These are phyloP conservation scores for Coniferiporia weirii DNA, from an alignment of 1,284 basidiomycete genomes.

Conservation along the genomic window DNA sequence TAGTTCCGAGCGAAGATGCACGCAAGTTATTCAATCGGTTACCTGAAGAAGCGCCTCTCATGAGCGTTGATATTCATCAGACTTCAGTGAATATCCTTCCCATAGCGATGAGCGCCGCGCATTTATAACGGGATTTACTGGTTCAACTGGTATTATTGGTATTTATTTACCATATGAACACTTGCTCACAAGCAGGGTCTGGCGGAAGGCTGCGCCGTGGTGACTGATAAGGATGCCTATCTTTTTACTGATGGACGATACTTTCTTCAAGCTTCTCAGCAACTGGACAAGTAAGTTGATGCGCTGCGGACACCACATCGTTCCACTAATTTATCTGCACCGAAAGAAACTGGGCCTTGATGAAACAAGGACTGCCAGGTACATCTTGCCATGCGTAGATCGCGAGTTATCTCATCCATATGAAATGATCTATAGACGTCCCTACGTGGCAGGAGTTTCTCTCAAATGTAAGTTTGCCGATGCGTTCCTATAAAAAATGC, in stretches of 20 bases:
- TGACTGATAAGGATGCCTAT: conserved; percentile 69
- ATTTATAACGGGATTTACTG: conserved; percentile 90
- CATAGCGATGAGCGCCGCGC: conserved; percentile 79
- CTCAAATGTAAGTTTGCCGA: conserved; percentile 47
- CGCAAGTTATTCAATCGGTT: conserved; percentile 45
- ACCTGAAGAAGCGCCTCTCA: neutral
- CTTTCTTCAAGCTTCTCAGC: conserved; percentile 86
- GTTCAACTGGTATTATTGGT: conserved; percentile 69
- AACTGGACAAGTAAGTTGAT: conserved; percentile 68
- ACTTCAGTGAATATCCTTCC: conserved; percentile 88
- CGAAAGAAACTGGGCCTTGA: conserved; percentile 84
- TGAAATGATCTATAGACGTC: conserved; percentile 47
- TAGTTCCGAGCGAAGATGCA: conserved; percentile 86
- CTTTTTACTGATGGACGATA: conserved; percentile 94
- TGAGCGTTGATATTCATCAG: conserved; percentile 35
- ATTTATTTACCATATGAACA: neutral
- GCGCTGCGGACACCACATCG: neutral
- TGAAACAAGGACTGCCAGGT: conserved; percentile 86
- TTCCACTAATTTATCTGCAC: neutral
- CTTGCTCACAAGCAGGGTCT: conserved; percentile 16
- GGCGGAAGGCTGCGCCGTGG: conserved; percentile 66
- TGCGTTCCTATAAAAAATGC: neutral
- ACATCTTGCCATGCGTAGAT: conserved; percentile 10
- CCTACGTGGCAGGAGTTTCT: conserved; percentile 90
- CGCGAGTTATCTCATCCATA: conserved; percentile 9